Evolutionary conservation across 768 basidiomycete genomes (phyloP), one percentile per base, ranked within the genome.

Genomic region (Russula lepida): DNA sequence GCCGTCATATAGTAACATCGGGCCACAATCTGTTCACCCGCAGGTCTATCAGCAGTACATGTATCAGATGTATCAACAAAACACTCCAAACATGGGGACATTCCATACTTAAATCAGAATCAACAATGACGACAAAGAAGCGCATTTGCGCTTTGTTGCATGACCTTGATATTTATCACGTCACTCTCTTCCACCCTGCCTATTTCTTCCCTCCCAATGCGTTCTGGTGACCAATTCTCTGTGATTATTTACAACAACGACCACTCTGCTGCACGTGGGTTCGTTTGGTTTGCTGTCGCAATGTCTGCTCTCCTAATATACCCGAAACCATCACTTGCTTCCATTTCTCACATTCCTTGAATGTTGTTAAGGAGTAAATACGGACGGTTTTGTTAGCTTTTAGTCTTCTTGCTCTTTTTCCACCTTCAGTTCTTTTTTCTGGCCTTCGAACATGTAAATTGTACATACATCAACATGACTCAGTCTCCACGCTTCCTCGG

Each of bases 31-130:
- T 61, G 74, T 83, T 49, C 79, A 85, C 11, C 80, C 85, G 64
- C 86, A 88, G 68, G 77, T 87, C 71, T 91, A 91, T 74, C 87
- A 87, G 70, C 74, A 65, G 58, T 89, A 89, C 76, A 84, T 89
- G 86, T 88, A 89, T 69, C 84, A 85, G 74, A 76, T 85, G 69
- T 89, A 89, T 74, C 85, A 85, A 72, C 85, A 88, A 74, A 84
- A 81, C 66, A 82, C 84, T 23, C 81, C 82, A 65, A 86, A 87
- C 73, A 87, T 90, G 84, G 88, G 89, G 69, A 70, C 85, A 54
- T 92, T 85, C 80, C 72, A 73, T 56, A 69, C 73, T 67, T 73
- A 66, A 72, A 68, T 47, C 37, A 54, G n/a, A 28, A 62, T 54
- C 56, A 28, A 46, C 57, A 41, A 58, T 58, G 46, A 63, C 47